These are phyloP conservation scores for Porcisia deanei DNA, from an alignment of 208 protist species.

Conservation along the genomic window DNA sequence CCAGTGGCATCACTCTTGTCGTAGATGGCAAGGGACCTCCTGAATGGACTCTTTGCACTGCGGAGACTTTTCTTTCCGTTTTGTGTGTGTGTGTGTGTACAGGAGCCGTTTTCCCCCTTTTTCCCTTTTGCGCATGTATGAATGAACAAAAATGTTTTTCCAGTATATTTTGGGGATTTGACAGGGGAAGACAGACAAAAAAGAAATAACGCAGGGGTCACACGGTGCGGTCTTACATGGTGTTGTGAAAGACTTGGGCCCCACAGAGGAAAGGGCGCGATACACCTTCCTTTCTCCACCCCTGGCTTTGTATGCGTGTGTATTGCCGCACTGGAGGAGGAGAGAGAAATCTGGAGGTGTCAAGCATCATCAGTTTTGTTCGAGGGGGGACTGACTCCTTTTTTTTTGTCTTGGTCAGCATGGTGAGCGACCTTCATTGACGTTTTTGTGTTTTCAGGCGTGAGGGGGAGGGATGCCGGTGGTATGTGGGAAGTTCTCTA, in stretches of 20 bases:
- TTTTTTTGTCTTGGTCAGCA: slow-evolving; percentile 7
- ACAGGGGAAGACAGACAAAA: background rate
- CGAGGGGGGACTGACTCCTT: background rate
- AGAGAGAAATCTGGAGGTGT: background rate
- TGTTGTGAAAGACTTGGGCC: background rate
- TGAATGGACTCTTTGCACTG: background rate
- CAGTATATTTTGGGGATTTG: background rate
- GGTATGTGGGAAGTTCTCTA: background rate
- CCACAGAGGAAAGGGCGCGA: background rate
- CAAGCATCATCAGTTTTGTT: background rate
- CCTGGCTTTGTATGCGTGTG: background rate
- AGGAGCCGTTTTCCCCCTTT: background rate
- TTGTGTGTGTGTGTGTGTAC: slow-evolving; percentile 2
- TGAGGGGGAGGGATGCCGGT: too few relatives aligned
- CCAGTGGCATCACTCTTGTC: background rate
- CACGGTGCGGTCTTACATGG: background rate
- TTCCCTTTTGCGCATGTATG: slow-evolving; percentile 16
- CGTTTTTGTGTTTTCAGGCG: background rate
- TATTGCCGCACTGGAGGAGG: background rate
- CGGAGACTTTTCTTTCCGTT: background rate
- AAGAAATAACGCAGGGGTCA: background rate
- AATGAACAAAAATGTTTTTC: background rate
- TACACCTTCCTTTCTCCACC: background rate
- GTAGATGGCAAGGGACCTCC: background rate
- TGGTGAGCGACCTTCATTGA: background rate